These are phyloP conservation scores for Colletotrichum lindemuthianum DNA, from an alignment of 2,329 filamentous ascomycete genomes.

Conservation along the genomic window DNA sequence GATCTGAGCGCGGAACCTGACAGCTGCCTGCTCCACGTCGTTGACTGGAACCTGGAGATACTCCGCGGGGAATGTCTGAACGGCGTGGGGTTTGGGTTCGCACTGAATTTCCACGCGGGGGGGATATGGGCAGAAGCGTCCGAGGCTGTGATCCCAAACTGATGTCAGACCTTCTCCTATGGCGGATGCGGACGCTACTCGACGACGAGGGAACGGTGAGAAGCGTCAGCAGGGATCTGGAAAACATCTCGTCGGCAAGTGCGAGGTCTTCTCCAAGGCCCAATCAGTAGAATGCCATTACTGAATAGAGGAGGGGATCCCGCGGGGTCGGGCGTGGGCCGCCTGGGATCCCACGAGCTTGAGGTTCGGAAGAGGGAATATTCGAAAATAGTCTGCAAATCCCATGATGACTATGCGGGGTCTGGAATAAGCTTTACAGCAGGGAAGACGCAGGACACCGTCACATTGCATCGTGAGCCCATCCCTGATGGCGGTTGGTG, in stretches of 20 bases:
- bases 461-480: constrained; percentile 15
- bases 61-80: constrained; percentile 9
- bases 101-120: constrained; percentile 4
- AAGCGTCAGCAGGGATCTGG: constrained; percentile 1
- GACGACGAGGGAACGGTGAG: not conserved
- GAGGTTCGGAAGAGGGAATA: constrained; percentile 27
- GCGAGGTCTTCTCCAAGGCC: constrained; percentile 1
- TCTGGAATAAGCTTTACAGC: constrained; percentile 22
- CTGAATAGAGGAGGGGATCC: constrained; percentile 25
- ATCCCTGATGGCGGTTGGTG: constrained; percentile 17
- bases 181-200: not conserved
- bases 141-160: constrained; percentile 13
- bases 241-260: constrained; percentile 9
- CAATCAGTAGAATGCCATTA: constrained; percentile 31
- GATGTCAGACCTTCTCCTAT: constrained; percentile 21
- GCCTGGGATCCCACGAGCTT: constrained; percentile 8
- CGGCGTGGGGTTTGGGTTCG: constrained; percentile 2
- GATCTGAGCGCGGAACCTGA: constrained; percentile 13
- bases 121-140: constrained; percentile 12
- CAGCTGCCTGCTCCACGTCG: not conserved
- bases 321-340: constrained; percentile 17
- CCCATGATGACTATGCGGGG: constrained; percentile 32
- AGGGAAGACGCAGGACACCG: constrained; percentile 8
- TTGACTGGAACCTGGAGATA: constrained; percentile 4
- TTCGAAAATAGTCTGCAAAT: constrained; percentile 30